Evolutionary conservation across 1,284 basidiomycete species (phyloP).

Genomic region (Sanghuangporus sanghuang): DNA sequence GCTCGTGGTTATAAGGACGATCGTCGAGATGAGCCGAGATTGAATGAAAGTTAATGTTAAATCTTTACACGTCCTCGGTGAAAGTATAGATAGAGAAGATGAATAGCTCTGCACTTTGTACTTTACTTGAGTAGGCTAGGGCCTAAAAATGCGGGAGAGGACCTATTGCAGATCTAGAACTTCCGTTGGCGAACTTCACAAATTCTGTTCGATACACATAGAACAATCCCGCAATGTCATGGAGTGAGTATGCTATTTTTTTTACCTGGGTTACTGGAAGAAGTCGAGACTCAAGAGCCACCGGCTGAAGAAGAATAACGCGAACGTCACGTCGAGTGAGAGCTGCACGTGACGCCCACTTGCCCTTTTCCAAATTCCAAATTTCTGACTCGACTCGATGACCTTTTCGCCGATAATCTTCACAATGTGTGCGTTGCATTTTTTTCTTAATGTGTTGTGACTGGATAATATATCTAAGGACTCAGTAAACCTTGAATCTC

Average conservation of each 20-base stretch:
- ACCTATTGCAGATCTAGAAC: no score
- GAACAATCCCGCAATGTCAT: no score
- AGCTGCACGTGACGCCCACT: background rate
- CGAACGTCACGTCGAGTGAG: background rate
- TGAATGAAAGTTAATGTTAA: background rate
- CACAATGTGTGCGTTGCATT: constrained; percentile 7
- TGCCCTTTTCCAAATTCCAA: background rate
- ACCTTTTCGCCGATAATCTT: background rate
- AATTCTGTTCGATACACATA: no score
- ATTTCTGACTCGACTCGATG: background rate
- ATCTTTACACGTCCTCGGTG: background rate
- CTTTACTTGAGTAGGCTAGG: background rate
- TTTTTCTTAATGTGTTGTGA: background rate
- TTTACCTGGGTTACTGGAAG: no score
- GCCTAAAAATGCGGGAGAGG: no score
- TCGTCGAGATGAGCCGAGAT: background rate
- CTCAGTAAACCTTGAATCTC: constrained; percentile 31
- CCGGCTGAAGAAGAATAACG: background rate
- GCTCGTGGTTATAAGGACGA: constrained; percentile 78
- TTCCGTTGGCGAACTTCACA: no score
- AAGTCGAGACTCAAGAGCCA: no score
- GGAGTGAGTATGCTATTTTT: no score
- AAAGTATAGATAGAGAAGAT: background rate
- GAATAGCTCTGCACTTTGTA: background rate
- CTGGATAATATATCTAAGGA: background rate